Evolutionary conservation across 2,329 filamentous ascomycete genomes (phyloP).

Genomic region (Lachnellula cervina): DNA sequence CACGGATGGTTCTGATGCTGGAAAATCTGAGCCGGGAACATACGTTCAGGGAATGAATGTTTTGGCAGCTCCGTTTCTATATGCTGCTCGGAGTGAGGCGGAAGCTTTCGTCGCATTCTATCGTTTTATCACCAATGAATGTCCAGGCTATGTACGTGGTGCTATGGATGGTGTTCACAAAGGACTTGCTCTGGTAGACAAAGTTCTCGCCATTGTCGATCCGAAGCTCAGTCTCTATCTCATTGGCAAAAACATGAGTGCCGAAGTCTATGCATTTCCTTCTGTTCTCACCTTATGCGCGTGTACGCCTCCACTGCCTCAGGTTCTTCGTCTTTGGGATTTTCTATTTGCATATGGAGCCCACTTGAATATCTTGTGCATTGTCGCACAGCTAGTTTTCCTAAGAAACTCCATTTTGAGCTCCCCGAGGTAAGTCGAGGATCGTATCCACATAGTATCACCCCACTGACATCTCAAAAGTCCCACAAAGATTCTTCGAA

Average conservation of each 20-base stretch:
- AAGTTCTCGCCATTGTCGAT: slow-evolving; percentile 86
- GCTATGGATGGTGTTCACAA: slow-evolving; percentile 97
- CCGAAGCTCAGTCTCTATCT: slow-evolving; percentile 81
- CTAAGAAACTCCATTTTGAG: slow-evolving; percentile 79
- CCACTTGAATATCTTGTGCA: slow-evolving; percentile 92
- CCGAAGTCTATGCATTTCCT: slow-evolving; percentile 94
- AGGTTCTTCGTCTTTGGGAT: slow-evolving; percentile 92
- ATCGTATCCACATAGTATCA: background rate
- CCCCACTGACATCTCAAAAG: slow-evolving; percentile 41
- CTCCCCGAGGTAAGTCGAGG: slow-evolving; percentile 65
- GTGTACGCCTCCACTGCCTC: slow-evolving; percentile 89
- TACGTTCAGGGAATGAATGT: slow-evolving; percentile 99
- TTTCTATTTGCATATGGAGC: slow-evolving; percentile 95
- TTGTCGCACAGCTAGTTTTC: slow-evolving; percentile 88
- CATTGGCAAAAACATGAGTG: slow-evolving; percentile 79
- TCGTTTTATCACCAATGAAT: slow-evolving; percentile 79
- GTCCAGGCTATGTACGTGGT: slow-evolving; percentile 88
- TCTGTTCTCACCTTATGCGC: slow-evolving; percentile 92
- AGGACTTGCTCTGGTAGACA: slow-evolving; percentile 85
- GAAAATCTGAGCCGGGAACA: slow-evolving; percentile 64
- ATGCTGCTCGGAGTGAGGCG: slow-evolving; percentile 87
- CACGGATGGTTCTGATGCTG: slow-evolving; percentile 59
- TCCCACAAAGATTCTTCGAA: slow-evolving; percentile 86
- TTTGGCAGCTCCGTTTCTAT: slow-evolving; percentile 89
- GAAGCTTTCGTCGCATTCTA: slow-evolving; percentile 93